Evolutionary conservation across 2,329 filamentous ascomycete genomes (phyloP), one percentile per base, ranked within the genome.

Genomic region (Trichoderma pleuroti): DNA sequence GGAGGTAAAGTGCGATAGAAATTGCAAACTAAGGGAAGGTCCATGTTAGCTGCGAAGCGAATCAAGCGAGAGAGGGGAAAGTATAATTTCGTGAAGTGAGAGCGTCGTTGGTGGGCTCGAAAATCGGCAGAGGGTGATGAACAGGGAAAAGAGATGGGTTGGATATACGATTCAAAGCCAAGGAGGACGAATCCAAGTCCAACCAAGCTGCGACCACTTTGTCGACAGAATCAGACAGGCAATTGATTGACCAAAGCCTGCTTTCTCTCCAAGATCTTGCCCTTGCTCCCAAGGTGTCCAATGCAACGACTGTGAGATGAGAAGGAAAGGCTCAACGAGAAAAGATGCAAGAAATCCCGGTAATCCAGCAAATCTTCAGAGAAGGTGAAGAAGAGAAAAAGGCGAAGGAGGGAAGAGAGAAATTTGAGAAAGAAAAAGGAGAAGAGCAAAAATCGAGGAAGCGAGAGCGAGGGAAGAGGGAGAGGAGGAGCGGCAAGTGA

Each of bases 41-140:
- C 72, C 75, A 70, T 65, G 72, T 80, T 76, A 80, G 76, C 76
- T 74, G 56, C 34, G 56, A 72, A 72, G 56, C 63, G 57, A 64
- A 11, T n/a, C 54, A 61, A 71, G 54, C 63, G 63, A 68, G 62
- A 56, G n/a, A 32, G n/a, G 21, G 9, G 21, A 18, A 32, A 32
- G 21, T 30, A 66, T 26, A 7, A 24, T 16, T 26, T 16, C 12
- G 18, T 30, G 30, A 21, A 34, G 46, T 32, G 3, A 32, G 59
- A 70, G 57, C n/a, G 32, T 24, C 18, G 24, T 30, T 14, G n/a
- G 7, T 28, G 21, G 10, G 54, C 16, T 59, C 18, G 11, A 30
- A 26, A 28, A 26, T 16, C 16, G 14, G 16, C 34, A 28, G 26
- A n/a, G n/a, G 8, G 30, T 46, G 24, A 24, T 36, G 2, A 49